Percentiles rank a stretch among this genome's conserved stretches.
phyloP scores from a whole-genome alignment of 2,329 filamentous ascomycete species.

The Calonectria hongkongensis region DNA sequence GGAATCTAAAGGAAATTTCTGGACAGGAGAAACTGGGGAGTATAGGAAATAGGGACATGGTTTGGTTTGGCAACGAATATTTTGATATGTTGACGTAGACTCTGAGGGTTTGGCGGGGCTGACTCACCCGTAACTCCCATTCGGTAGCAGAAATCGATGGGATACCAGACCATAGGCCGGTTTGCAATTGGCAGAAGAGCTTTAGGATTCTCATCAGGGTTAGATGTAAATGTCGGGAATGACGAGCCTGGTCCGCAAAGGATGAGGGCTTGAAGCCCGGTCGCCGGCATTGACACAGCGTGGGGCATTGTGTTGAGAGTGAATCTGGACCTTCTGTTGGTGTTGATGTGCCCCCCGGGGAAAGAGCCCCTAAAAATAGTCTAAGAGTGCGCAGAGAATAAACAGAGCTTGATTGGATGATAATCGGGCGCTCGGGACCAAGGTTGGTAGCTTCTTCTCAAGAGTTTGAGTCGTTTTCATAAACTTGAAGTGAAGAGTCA shows the following conservation, averaged over 20 bases:
- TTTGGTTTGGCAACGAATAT: not conserved
- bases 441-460: slow-evolving; percentile 27
- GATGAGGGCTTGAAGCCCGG: slow-evolving; percentile 88
- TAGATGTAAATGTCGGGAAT: slow-evolving; percentile 88
- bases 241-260: slow-evolving; percentile 89
- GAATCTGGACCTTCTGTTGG: slow-evolving; percentile 34
- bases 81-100: not conserved
- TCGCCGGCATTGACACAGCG: slow-evolving; percentile 81
- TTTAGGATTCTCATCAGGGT: slow-evolving; percentile 87
- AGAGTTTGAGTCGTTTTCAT: slow-evolving; percentile 47
- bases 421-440: slow-evolving; percentile 33
- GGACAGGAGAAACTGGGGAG: not conserved
- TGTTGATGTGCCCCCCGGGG: slow-evolving; percentile 12
- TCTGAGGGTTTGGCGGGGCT: slow-evolving; percentile 10
- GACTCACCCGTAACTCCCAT: slow-evolving; percentile 83
- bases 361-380: not conserved
- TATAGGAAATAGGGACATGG: not conserved
- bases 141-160: slow-evolving; percentile 88
- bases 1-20: not conserved
- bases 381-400: not conserved
- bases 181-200: slow-evolving; percentile 89
- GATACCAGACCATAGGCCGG: slow-evolving; percentile 92
- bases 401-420: not conserved
- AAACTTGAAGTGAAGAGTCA: slow-evolving; percentile 54
- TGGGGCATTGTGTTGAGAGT: slow-evolving; percentile 78